Evolutionary conservation across 78 protist species (phyloP).

Genomic region (Ministeria vibrans): DNA sequence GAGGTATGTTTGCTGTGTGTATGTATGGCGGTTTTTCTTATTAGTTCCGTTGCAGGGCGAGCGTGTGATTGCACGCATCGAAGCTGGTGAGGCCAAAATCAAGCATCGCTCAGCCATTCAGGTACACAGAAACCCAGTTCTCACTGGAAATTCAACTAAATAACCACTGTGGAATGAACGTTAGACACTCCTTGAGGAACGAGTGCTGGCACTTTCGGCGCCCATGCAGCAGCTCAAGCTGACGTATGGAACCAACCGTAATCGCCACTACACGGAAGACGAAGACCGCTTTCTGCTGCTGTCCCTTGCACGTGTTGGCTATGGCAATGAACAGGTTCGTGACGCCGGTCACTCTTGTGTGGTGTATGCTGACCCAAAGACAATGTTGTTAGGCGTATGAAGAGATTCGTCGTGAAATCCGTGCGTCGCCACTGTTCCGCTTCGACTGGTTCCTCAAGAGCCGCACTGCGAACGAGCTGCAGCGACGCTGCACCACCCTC

Average conservation of each 20-base stretch:
- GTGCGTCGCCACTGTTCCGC: slow-evolving; percentile 55
- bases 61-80: neutral
- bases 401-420: slow-evolving; percentile 34
- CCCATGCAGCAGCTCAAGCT: slow-evolving; percentile 31
- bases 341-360: too few relatives aligned
- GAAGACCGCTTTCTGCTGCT: slow-evolving; percentile 58
- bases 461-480: slow-evolving; percentile 34
- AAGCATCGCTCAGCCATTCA: neutral
- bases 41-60: neutral
- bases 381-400: too few relatives aligned
- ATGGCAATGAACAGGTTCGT: slow-evolving; percentile 22
- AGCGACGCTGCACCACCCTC: slow-evolving; percentile 25
- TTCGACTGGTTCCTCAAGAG: slow-evolving; percentile 81
- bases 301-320: slow-evolving; percentile 18
- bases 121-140: too few relatives aligned
- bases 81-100: slow-evolving; percentile 22
- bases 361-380: too few relatives aligned
- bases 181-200: too few relatives aligned
- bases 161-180: too few relatives aligned
- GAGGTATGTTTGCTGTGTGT: neutral
- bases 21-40: neutral
- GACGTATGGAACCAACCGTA: slow-evolving; percentile 17
- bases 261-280: slow-evolving; percentile 45
- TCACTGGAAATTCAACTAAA: too few relatives aligned
- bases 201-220: too few relatives aligned